These are phyloP conservation scores for Hymenoscyphus infarciens DNA, from an alignment of 2,329 filamentous ascomycete species.

Conservation along the genomic window DNA sequence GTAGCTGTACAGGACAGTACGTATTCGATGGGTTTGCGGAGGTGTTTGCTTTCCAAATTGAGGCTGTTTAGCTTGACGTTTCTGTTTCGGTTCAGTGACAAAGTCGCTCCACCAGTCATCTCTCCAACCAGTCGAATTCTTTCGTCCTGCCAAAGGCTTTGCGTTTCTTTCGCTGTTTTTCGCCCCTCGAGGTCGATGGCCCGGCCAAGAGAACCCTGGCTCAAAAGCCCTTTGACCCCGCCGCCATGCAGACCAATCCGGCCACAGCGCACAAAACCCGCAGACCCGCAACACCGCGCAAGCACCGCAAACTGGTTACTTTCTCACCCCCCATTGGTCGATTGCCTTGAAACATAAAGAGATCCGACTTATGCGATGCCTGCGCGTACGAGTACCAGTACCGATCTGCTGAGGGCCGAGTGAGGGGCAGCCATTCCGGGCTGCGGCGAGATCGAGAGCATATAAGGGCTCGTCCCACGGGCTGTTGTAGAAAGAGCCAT, in stretches of 20 bases:
- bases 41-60: neutral
- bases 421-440: conserved; percentile 2
- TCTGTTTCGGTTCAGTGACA: too few species aligned
- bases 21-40: neutral
- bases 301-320: conserved; percentile 8
- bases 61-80: too few species aligned
- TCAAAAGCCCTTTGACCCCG: conserved; percentile 6
- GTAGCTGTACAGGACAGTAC: conserved; percentile 1
- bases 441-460: conserved; percentile 4
- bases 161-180: conserved; percentile 1
- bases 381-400: too few species aligned
- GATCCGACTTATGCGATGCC: neutral
- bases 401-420: neutral
- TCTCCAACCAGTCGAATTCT: neutral
- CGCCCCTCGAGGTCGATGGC: neutral
- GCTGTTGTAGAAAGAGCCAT: neutral
- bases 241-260: conserved; percentile 7
- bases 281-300: conserved; percentile 14
- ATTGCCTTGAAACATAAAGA: conserved; percentile 4
- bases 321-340: conserved; percentile 7
- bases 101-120: conserved; percentile 1
- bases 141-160: neutral
- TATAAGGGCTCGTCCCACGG: conserved; percentile 16
- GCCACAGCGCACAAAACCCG: conserved; percentile 13
- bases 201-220: neutral